phyloP scores from a whole-genome alignment of 2,329 filamentous ascomycete species.

The Colletotrichum spinosum region DNA sequence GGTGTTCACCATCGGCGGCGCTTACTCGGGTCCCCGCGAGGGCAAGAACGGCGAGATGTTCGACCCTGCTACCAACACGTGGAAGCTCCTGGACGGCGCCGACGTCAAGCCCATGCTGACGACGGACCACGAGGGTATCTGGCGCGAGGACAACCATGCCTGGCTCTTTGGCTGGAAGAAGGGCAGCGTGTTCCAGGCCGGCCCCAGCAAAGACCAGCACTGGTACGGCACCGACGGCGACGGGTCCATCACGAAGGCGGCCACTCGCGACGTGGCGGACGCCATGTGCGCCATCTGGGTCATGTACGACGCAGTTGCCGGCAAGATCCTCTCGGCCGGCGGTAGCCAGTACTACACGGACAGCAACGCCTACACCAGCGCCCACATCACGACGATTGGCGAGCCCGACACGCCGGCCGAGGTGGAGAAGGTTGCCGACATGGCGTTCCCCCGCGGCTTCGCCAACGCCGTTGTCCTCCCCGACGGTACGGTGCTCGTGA shows the following conservation, averaged over 20 bases:
- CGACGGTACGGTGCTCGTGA: slow-evolving; percentile 59
- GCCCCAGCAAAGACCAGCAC: slow-evolving; percentile 65
- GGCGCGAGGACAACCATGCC: slow-evolving; percentile 52
- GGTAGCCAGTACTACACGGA: slow-evolving; percentile 60
- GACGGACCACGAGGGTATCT: slow-evolving; percentile 60
- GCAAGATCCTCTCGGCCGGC: slow-evolving; percentile 66
- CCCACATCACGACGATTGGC: slow-evolving; percentile 62
- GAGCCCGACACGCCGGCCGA: slow-evolving; percentile 40
- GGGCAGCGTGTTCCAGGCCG: slow-evolving; percentile 64
- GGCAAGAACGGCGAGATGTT: slow-evolving; percentile 69
- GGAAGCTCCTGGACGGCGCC: slow-evolving; percentile 57
- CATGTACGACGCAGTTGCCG: slow-evolving; percentile 69
- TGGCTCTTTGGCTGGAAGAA: slow-evolving; percentile 57
- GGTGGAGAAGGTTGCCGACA: slow-evolving; percentile 45
- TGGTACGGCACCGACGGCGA: slow-evolving; percentile 63
- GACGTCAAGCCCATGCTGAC: slow-evolving; percentile 63
- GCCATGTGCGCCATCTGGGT: slow-evolving; percentile 67
- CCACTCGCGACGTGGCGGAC: slow-evolving; percentile 54
- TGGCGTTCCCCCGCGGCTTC: slow-evolving; percentile 55
- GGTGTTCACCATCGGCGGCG: slow-evolving; percentile 70
- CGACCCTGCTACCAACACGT: slow-evolving; percentile 56
- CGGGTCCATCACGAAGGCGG: slow-evolving; percentile 56
- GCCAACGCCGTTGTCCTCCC: slow-evolving; percentile 61
- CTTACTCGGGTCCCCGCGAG: slow-evolving; percentile 57
- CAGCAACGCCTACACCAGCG: slow-evolving; percentile 54